Evolutionary conservation across 371 early-diverging fungal species (phyloP).

Genomic region (Parasitella parasitica): DNA sequence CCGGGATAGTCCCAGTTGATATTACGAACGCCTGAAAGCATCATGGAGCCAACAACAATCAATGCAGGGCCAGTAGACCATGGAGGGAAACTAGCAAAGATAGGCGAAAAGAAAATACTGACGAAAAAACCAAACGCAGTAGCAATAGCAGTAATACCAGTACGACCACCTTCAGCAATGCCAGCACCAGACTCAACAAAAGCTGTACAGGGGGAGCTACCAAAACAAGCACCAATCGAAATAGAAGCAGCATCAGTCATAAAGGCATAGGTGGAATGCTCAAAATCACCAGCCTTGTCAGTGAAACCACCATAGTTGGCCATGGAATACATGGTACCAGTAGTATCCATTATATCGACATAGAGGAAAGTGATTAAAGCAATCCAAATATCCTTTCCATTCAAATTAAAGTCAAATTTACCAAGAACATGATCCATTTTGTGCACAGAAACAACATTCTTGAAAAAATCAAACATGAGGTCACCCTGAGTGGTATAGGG

Average conservation of each 20-base stretch:
- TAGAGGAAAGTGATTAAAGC: slow-evolving; percentile 80
- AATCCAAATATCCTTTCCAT: slow-evolving; percentile 69
- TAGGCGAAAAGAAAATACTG: slow-evolving; percentile 78
- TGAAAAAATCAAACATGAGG: slow-evolving; percentile 68
- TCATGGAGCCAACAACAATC: slow-evolving; percentile 79
- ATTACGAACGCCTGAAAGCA: slow-evolving; percentile 65
- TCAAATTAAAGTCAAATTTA: slow-evolving; percentile 63
- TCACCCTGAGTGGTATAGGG: slow-evolving; percentile 66
- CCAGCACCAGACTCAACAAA: slow-evolving; percentile 82
- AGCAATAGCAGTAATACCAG: slow-evolving; percentile 72
- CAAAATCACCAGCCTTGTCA: slow-evolving; percentile 74
- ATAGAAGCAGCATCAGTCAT: slow-evolving; percentile 68
- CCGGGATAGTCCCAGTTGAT: slow-evolving; percentile 80
- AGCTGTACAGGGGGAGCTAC: slow-evolving; percentile 75
- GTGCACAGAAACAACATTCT: slow-evolving; percentile 68
- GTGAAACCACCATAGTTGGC: slow-evolving; percentile 81
- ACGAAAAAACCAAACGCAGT: slow-evolving; percentile 72
- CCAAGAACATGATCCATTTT: slow-evolving; percentile 59
- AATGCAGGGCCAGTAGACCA: slow-evolving; percentile 84
- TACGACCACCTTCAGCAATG: slow-evolving; percentile 79
- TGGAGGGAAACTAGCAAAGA: slow-evolving; percentile 82
- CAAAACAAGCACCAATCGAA: slow-evolving; percentile 68
- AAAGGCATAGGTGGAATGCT: slow-evolving; percentile 73
- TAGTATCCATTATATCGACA: slow-evolving; percentile 81
- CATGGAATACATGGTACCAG: slow-evolving; percentile 80